phyloP scores from a whole-genome alignment of 176 grass and related monocot species.

The Triticum aestivum region IWGSC_CS_RefSeq_v2.1 NC_057809.1:44977985-44978484 shows the following conservation, averaged over 20 bases:
- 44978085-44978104: slow-evolving; percentile 76
- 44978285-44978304: slow-evolving; percentile 82
- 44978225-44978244: neutral
- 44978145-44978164: slow-evolving; percentile 98
- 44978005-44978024: slow-evolving; percentile 39
- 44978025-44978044: slow-evolving; percentile 86
- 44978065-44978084: slow-evolving; percentile 87
- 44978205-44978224: neutral
- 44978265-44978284: slow-evolving; percentile 38
- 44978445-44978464: neutral
- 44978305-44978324: slow-evolving; percentile 89
- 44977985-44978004: neutral
- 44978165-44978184: slow-evolving; percentile 87
- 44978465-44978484: neutral
- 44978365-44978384: slow-evolving; percentile 93
- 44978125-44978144: slow-evolving; percentile 88
- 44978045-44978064: slow-evolving; percentile 62
- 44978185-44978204: slow-evolving; percentile 72
- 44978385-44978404: slow-evolving; percentile 90
- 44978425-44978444: slow-evolving; percentile 54
- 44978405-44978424: slow-evolving; percentile 85
- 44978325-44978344: slow-evolving; percentile 95
- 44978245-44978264: neutral
- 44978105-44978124: slow-evolving; percentile 71
- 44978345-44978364: slow-evolving; percentile 96